Evolutionary conservation across 345 rosid genomes (phyloP), one percentile per base, ranked within the genome.

Genomic region (Trapa incisa): DNA sequence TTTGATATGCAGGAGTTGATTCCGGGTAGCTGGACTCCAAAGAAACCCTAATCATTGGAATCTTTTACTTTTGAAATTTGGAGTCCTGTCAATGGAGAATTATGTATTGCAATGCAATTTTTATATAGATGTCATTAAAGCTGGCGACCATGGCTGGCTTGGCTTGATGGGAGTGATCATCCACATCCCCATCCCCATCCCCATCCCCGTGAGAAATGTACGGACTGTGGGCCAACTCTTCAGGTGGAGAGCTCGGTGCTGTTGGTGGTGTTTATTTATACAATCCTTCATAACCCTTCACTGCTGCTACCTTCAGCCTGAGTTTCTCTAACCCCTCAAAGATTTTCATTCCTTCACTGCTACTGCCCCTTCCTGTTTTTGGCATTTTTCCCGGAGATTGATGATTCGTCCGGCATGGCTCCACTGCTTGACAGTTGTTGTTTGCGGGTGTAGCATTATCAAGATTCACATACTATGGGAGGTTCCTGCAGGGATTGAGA

Each of bases 391-490:
- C 58, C 58, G 29, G 29, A 22, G 29, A 22, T 22, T 22, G 29
- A 22, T 22, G 29, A 22, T 22, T 22, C 29, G 29, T 22, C 29
- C 29, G 29, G 29, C 29, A 22, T 22, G 29, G 29, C 56, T 50
- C 6, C 22, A 16, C 22, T 14, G 56, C 6, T 16, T 6, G 22
- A 15, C 84, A 80, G 96, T 75, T 81, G 91, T 86, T 80, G 82
- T 74, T 84, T 85, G 89, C 85, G 61, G 91, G 75, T 72, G 96
- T 82, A 76, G 96, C 96, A 92, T 80, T 96, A 84, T 85, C 84
- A 89, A 89, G 98, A 92, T 92, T 92, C 98, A 89, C 98, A 92
- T 80, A 77, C 68, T 75, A 78, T 32, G 0, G 36, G 10, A 35
- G 37, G 56, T 50, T 22, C 29, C 29, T 22, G 29, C 29, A 22